Evolutionary conservation across 1,139 yeast species (phyloP), one percentile per base, ranked within the genome.

Genomic region (Pneumocystis jirovecii): DNA sequence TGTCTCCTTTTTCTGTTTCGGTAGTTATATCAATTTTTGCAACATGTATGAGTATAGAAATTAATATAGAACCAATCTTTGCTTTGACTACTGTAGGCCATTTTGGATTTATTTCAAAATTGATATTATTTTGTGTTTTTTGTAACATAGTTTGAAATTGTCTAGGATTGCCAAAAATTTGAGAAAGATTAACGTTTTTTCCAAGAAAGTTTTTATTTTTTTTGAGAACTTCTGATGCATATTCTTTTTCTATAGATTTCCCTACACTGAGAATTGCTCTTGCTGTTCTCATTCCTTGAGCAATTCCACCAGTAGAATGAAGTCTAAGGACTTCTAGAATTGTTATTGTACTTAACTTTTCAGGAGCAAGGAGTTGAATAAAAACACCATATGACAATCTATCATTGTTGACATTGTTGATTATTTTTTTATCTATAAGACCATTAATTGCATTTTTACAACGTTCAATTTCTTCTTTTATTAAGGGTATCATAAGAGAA

Each of bases 241-340:
- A 89, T 74, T 93, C 97, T 70, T 85, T 76, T 74, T 93, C 97
- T 44, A 91, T 80, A 8, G 96, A 93, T 70, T 82, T 84, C 4
- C 97, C 96, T 5, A 93, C 90, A 0, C 88, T 80, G 31, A 86
- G 78, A 31, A 90, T 88, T 0, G 95, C 91, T 70, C 89, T 81
- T 0, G 95, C 89, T 0, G 93, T 86, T 72, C 91, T 81, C 84
- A 90, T 85, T 59, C 96, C 96, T 70, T 86, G 89, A n/a, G 81
- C 79, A 44, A 85, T 81, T 64, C 93, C 95, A 60, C 90, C 87
- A 2, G 90, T 84, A 3, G 91, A 83, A 68, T 85, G 83, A 66
- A 87, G 76, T 70, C 87, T 87, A 70, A 93, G 77, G 45, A 90
- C 73, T 74, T 93, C 97, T 71, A 93, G 77, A 71, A 93, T 87